Percentiles rank a stretch among this genome's conserved stretches.
Evolutionary conservation across 2,329 filamentous ascomycete species (phyloP).

Genomic region (Phaeosphaeria sp.): DNA sequence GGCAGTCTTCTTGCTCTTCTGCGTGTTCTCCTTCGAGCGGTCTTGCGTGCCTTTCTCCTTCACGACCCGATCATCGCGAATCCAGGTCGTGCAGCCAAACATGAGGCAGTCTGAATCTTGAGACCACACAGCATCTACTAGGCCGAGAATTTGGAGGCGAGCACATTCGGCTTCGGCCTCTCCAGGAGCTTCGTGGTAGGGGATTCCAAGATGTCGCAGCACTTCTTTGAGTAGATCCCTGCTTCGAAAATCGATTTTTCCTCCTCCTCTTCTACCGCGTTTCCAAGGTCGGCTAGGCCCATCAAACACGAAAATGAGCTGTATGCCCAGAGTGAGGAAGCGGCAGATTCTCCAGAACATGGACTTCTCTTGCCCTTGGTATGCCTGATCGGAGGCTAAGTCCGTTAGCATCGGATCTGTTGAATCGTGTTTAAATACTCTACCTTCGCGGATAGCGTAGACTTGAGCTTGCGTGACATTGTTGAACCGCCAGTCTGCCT

Average conservation of each 20-base stretch:
- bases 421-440: neutral
- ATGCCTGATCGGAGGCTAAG: constrained; percentile 39
- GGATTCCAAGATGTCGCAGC: constrained; percentile 50
- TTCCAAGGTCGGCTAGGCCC: constrained; percentile 55
- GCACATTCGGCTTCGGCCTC: constrained; percentile 60
- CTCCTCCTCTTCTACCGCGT: constrained; percentile 34
- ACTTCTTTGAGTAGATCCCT: constrained; percentile 45
- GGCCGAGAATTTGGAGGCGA: constrained; percentile 49
- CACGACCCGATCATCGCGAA: constrained; percentile 43
- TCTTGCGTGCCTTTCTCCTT: constrained; percentile 27
- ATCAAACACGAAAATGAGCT: constrained; percentile 63
- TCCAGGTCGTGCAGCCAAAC: constrained; percentile 55
- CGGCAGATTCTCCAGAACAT: constrained; percentile 53
- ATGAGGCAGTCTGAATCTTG: constrained; percentile 57
- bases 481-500: constrained; percentile 54
- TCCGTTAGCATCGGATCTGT: neutral
- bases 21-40: constrained; percentile 37
- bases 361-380: constrained; percentile 51
- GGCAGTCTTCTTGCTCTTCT: constrained; percentile 39
- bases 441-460: constrained; percentile 44
- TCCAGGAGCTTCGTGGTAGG: constrained; percentile 54
- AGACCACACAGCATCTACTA: constrained; percentile 59
- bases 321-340: constrained; percentile 58
- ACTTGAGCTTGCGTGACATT: constrained; percentile 48
- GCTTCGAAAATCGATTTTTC: constrained; percentile 43